Evolutionary conservation across 257 asterid species (phyloP), one percentile per base, ranked within the genome.

Genomic region (Asclepias syriaca): DNA sequence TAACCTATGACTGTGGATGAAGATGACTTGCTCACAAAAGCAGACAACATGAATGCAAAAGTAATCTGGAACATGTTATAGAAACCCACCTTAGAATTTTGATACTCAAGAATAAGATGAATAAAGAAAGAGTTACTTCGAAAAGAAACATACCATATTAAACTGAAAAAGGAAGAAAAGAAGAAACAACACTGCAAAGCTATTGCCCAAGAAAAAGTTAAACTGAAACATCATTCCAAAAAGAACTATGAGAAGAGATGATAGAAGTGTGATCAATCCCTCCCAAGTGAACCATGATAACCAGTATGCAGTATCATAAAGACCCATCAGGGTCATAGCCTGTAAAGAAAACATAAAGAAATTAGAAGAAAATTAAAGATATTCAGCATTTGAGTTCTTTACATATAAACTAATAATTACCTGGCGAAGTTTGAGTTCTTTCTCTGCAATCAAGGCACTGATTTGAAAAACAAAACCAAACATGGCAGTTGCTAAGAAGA

Each of bases 271-370:
- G 51, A 88, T 73, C 53, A 83, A 48, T 77, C 95, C 96, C 79
- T 91, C 97, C 97, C 97, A 91, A 51, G 93, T 78, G 81, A 89
- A 72, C 97, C 97, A 91, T 22, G 97, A 91, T 70, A 88, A 73
- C 97, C 97, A 91, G 73, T 89, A 91, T 24, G 96, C 95, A 53
- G 96, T 76, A 84, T 91, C 97, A 80, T 85, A 89, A 75, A 91
- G 97, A 50, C 97, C 97, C 97, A 91, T 91, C 85, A 91, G 85
- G 48, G 90, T 74, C 97, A 91, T 91, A 61, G 93, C 91, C 97
- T 89, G 88, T 67, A 21, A 72, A 81, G 40, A 37, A 57, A 67
- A 72, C 65, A 75, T 39, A 34, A 75, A 73, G 71, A 37, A 61
- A 61, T 65, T 73, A 45, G 68, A 70, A 56, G 48, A 64, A 66